These are phyloP conservation scores for Chondrostereum purpureum DNA, from an alignment of 1,284 basidiomycete genomes.

Conservation along the genomic window DNA sequence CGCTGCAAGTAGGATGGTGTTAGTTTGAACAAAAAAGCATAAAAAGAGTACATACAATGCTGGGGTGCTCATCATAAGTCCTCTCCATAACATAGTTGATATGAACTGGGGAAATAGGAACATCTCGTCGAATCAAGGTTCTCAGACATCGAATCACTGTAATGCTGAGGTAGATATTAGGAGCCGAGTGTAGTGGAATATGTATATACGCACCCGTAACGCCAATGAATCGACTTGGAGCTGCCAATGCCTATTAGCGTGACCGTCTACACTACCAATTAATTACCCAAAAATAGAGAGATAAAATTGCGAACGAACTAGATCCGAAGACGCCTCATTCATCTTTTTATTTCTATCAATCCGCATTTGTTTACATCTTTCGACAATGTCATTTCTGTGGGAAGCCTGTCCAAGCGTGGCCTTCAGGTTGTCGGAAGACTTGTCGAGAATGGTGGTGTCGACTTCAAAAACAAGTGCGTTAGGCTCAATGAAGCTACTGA, in stretches of 20 bases:
- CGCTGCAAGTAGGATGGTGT: conserved; percentile 32
- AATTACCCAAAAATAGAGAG: neutral
- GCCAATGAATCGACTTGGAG: conserved; percentile 72
- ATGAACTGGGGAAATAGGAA: conserved; percentile 48
- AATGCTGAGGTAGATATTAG: neutral
- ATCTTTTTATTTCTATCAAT: conserved; percentile 33
- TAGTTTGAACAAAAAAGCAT: conserved; percentile 6
- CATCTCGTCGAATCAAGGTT: conserved; percentile 70
- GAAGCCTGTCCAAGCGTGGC: conserved; percentile 24
- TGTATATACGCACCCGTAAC: conserved; percentile 41
- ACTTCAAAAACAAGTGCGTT: conserved; percentile 49
- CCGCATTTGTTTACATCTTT: conserved; percentile 39
- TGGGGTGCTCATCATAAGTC: conserved; percentile 54
- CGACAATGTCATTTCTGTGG: conserved; percentile 32
- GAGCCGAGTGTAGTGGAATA: conserved; percentile 36
- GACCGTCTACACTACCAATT: conserved; percentile 28
- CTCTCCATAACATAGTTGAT: conserved; percentile 52
- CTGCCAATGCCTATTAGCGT: conserved; percentile 47
- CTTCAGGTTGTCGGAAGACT: conserved; percentile 32
- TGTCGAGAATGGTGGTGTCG: conserved; percentile 34
- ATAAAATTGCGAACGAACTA: conserved; percentile 30
- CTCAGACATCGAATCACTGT: conserved; percentile 65
- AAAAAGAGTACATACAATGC: conserved; percentile 40
- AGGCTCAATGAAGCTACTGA: conserved; percentile 56
- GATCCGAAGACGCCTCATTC: conserved; percentile 34